phyloP scores from a whole-genome alignment of 192 early-diverging fungal species.

The Podochytrium sp. region DNA sequence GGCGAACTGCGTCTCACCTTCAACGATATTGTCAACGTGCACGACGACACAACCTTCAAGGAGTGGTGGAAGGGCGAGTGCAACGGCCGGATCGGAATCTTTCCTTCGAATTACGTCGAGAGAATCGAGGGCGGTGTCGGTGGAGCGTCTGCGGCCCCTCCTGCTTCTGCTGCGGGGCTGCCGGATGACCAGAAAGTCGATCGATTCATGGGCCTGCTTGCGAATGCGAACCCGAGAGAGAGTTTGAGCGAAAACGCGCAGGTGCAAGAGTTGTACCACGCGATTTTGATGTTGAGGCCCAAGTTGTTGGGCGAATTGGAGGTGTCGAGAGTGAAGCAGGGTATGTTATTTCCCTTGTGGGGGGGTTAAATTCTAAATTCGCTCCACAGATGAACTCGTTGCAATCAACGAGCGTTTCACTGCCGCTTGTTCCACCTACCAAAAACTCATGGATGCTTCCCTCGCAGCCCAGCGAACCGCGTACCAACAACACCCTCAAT shows the following conservation, averaged over 20 bases:
- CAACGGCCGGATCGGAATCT: conserved; percentile 88
- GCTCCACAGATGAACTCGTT: conserved; percentile 69
- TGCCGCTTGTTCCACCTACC: conserved; percentile 73
- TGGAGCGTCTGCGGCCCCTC: conserved; percentile 13
- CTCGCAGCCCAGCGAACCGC: conserved; percentile 56
- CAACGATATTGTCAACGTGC: conserved; percentile 87
- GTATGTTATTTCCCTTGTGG: conserved; percentile 29
- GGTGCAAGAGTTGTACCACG: conserved; percentile 67
- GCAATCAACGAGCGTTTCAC: conserved; percentile 75
- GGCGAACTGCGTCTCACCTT: conserved; percentile 90
- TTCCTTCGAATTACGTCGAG: conserved; percentile 96
- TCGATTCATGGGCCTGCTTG: conserved; percentile 73
- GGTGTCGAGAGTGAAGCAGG: conserved; percentile 81
- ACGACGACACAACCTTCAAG: conserved; percentile 89
- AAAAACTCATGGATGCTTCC: conserved; percentile 69
- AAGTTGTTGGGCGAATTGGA: conserved; percentile 87
- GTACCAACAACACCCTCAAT: conserved; percentile 20
- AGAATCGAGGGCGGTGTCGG: conserved; percentile 32
- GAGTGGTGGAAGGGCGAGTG: conserved; percentile 99
- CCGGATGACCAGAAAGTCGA: conserved; percentile 77
- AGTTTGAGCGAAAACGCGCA: conserved; percentile 88
- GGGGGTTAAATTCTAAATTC: background rate
- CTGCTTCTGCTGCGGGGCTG: conserved; percentile 66
- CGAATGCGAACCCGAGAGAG: conserved; percentile 78
- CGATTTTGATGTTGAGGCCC: conserved; percentile 80